phyloP scores from a whole-genome alignment of 257 asterid species.

The Rehmannia glutinosa region DNA sequence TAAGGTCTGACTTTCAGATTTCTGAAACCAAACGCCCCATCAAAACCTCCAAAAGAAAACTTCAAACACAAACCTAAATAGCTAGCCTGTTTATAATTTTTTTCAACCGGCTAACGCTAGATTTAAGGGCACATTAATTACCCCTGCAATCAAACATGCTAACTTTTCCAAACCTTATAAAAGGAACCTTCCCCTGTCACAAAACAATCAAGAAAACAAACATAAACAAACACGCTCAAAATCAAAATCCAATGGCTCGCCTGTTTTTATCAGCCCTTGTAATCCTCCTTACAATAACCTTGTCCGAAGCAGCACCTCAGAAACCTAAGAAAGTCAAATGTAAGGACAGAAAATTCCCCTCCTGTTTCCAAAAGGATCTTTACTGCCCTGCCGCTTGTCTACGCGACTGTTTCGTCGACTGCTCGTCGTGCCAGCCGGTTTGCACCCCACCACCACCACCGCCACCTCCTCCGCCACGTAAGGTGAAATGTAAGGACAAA shows the following conservation, averaged over 20 bases:
- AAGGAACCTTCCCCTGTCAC: background rate
- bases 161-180: constrained; percentile 22
- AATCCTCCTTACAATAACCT: constrained; percentile 27
- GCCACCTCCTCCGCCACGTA: constrained; percentile 28
- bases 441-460: constrained; percentile 35
- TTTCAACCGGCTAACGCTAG: constrained; percentile 11
- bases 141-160: background rate
- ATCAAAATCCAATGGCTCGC: constrained; percentile 23
- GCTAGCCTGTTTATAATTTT: no score
- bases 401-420: constrained; percentile 39
- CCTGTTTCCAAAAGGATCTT: constrained; percentile 31
- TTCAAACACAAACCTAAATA: constrained; percentile 2
- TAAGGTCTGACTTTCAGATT: no score
- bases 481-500: constrained; percentile 26
- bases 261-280: constrained; percentile 26
- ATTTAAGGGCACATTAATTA: constrained; percentile 22
- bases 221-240: background rate
- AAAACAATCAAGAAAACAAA: background rate
- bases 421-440: constrained; percentile 41
- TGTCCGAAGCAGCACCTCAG: constrained; percentile 32
- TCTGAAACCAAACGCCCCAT: no score
- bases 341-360: constrained; percentile 34
- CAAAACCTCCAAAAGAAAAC: constrained; percentile 2
- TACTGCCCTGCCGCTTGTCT: constrained; percentile 50
- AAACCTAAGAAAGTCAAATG: constrained; percentile 49